Percentiles rank a stretch among this genome's conserved stretches.
These are phyloP conservation scores for Ogataea paradorogensis DNA, from an alignment of 805 yeast genomes.

Conservation along the genomic window DNA sequence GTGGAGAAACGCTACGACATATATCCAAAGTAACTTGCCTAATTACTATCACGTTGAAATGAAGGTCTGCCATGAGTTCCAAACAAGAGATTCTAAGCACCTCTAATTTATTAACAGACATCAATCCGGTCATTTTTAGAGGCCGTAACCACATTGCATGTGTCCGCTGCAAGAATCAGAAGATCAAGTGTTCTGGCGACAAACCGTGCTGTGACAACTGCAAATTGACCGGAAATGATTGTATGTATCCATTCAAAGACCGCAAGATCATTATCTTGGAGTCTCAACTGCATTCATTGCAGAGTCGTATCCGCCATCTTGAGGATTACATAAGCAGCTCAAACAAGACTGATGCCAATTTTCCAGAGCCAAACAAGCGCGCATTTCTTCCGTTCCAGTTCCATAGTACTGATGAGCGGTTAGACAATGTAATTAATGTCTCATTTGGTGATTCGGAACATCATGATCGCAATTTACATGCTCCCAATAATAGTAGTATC, in stretches of 20 bases:
- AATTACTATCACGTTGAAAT: not conserved
- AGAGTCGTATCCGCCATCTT: conserved; percentile 23
- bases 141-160: conserved; percentile 41
- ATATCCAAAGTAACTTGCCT: not conserved
- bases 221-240: conserved; percentile 20
- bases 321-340: conserved; percentile 19
- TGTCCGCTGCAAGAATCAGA: conserved; percentile 47
- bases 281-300: conserved; percentile 26
- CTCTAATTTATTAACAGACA: conserved; percentile 13
- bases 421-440: conserved; percentile 26
- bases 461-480: conserved; percentile 10
- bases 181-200: conserved; percentile 49
- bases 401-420: conserved; percentile 21
- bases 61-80: conserved; percentile 7
- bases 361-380: conserved; percentile 14
- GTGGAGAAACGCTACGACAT: conserved; percentile 2
- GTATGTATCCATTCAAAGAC: conserved; percentile 30
- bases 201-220: conserved; percentile 31
- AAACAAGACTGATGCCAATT: conserved; percentile 3
- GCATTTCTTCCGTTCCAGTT: conserved; percentile 21
- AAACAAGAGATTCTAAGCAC: conserved; percentile 18
- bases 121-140: conserved; percentile 26
- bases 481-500: conserved; percentile 9
- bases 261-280: conserved; percentile 30
- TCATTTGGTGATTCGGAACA: conserved; percentile 29